These are phyloP conservation scores for Phytomonas sp. DNA, from an alignment of 208 protist species.

Conservation along the genomic window DNA sequence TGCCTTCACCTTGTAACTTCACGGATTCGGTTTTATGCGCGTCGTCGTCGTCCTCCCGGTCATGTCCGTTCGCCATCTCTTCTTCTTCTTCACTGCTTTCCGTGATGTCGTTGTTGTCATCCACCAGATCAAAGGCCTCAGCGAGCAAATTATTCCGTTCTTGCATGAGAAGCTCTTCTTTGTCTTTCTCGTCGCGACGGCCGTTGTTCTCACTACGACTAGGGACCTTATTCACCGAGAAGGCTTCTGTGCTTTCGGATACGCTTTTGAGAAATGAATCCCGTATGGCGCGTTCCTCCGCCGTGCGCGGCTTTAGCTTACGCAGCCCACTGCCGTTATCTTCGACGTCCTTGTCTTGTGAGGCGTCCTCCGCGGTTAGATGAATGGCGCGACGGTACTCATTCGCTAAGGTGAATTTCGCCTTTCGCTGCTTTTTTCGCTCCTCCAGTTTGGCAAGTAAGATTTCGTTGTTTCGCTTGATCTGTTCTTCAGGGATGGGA, in stretches of 20 bases:
- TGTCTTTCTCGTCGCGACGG: slow-evolving; percentile 10
- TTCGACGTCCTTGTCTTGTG: slow-evolving; percentile 4
- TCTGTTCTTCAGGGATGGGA: slow-evolving; percentile 58
- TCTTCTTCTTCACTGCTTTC: slow-evolving; percentile 6
- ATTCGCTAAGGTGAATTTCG: slow-evolving; percentile 64
- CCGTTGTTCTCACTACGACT: slow-evolving; percentile 7
- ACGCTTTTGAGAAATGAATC: slow-evolving; percentile 63
- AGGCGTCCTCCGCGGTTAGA: slow-evolving; percentile 23
- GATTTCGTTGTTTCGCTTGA: slow-evolving; percentile 47
- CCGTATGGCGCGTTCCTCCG: slow-evolving; percentile 51
- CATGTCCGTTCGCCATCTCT: slow-evolving; percentile 5
- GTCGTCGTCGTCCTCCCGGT: slow-evolving; percentile 7
- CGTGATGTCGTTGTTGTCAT: too few species aligned
- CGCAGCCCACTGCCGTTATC: slow-evolving; percentile 23
- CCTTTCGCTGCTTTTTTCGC: slow-evolving; percentile 8
- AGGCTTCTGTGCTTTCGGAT: slow-evolving; percentile 38
- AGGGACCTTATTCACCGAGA: slow-evolving; percentile 25
- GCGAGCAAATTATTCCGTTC: slow-evolving; percentile 12
- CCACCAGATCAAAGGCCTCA: slow-evolving; percentile 11
- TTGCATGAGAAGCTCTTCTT: slow-evolving; percentile 8
- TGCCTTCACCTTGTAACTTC: slow-evolving; percentile 2
- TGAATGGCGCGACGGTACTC: slow-evolving; percentile 71
- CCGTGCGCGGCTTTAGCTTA: slow-evolving; percentile 52
- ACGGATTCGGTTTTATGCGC: too few species aligned
- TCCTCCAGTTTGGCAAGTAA: slow-evolving; percentile 29